phyloP scores from a whole-genome alignment of 805 yeast genomes.

The Yamadazyma laniorum region DNA sequence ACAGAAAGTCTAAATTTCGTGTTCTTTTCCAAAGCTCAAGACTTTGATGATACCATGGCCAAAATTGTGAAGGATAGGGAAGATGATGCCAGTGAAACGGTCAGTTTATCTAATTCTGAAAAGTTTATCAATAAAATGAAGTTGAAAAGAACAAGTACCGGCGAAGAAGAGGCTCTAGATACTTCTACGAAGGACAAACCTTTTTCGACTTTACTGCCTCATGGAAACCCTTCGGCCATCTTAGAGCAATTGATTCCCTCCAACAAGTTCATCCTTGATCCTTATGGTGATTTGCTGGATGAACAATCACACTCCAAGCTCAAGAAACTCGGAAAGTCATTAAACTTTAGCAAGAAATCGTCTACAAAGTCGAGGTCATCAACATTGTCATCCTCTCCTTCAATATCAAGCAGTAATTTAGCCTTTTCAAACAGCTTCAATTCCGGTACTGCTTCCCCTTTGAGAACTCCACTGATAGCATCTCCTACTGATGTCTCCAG shows the following conservation, averaged over 20 bases:
- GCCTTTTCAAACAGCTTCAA: not conserved
- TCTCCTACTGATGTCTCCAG: constrained; percentile 5
- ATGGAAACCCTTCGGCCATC: constrained; percentile 12
- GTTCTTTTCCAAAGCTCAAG: constrained; percentile 53
- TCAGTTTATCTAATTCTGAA: not conserved
- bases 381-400: not conserved
- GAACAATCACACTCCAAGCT: constrained; percentile 9
- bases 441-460: constrained; percentile 3
- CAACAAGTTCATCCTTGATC: constrained; percentile 7
- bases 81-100: constrained; percentile 2
- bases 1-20: constrained; percentile 70
- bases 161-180: not conserved
- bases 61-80: constrained; percentile 19
- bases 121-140: constrained; percentile 4
- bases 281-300: not conserved
- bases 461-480: constrained; percentile 7
- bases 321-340: constrained; percentile 11
- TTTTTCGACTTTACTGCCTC: constrained; percentile 12
- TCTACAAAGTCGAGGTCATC: not conserved
- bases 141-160: constrained; percentile 2
- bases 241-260: constrained; percentile 11
- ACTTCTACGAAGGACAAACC: not conserved
- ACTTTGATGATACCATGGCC: constrained; percentile 41
- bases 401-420: not conserved
- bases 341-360: constrained; percentile 9